Percentiles rank a stretch among this genome's conserved stretches.
Conservation (phyloP, 257 asterid species). For the Fraxinus excelsior region DNA sequence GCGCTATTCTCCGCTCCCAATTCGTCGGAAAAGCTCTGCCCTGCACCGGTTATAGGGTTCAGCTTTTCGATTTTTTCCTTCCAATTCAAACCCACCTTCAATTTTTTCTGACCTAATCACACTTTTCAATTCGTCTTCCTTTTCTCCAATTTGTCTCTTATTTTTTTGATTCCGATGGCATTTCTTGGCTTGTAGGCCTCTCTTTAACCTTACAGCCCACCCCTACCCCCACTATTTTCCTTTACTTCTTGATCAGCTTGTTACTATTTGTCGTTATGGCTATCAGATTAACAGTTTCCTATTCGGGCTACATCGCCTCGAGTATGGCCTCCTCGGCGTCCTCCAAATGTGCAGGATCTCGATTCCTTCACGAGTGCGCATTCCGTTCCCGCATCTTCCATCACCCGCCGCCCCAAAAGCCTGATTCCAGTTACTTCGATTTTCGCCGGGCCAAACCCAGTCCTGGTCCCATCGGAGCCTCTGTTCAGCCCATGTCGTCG, state of each 20-base stretch:
- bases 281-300: constrained; percentile 70
- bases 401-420: constrained; percentile 38
- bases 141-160: constrained; percentile 22
- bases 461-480: constrained; percentile 14
- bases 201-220: constrained; percentile 19
- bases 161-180: constrained; percentile 28
- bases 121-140: constrained; percentile 28
- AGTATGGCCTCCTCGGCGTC: constrained; percentile 56
- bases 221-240: constrained; percentile 34
- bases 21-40: constrained; percentile 30
- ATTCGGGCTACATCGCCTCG: constrained; percentile 78
- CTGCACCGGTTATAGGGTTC: constrained; percentile 22
- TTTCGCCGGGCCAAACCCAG: constrained; percentile 34
- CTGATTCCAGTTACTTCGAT: constrained; percentile 47
- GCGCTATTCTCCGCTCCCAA: constrained; percentile 10
- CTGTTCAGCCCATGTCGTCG: constrained; percentile 30
- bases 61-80: neutral
- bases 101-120: neutral
- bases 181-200: constrained; percentile 29
- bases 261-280: constrained; percentile 63
- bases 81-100: constrained; percentile 1
- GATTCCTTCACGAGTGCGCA: constrained; percentile 58
- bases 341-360: constrained; percentile 48
- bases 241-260: constrained; percentile 32
- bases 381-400: constrained; percentile 43